A percentile compares a stretch with the other conserved stretches of the same genome.
Conservation (phyloP, 345 rosid genomes). For the Lenwebbia sp. region DNA sequence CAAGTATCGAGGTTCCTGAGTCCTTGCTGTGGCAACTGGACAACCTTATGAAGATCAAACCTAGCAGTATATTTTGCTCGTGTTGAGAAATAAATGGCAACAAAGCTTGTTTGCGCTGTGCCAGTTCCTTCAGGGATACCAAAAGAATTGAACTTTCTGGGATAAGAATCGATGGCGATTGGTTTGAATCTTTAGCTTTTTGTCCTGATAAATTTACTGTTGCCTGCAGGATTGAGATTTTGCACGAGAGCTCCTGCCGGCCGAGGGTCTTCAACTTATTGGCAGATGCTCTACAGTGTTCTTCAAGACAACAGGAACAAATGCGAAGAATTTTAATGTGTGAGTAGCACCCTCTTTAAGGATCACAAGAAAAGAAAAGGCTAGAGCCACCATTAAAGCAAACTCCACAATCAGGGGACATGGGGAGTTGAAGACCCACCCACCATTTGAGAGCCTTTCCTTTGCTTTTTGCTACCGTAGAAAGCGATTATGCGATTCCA, state of each 20-base stretch:
- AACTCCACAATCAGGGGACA: constrained; percentile 14
- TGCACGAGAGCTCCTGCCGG: not conserved
- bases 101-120: not conserved
- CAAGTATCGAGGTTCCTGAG: rapidly evolving
- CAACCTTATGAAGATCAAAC: not conserved
- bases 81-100: not conserved
- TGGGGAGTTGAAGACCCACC: constrained; percentile 22
- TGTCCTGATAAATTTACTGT: too few relatives aligned
- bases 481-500: not conserved
- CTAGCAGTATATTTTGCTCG: not conserved
- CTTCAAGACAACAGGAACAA: not conserved
- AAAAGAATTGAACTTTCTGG: not conserved
- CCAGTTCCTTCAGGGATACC: not conserved
- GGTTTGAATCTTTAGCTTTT: not conserved
- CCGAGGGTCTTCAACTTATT: not conserved
- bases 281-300: not conserved
- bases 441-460: not conserved
- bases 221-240: not conserved
- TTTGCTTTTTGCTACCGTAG: not conserved
- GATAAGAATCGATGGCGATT: not conserved
- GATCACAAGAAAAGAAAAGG: not conserved
- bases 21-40: not conserved
- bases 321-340: not conserved
- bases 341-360: not conserved
- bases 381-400: not conserved